Evolutionary conservation across 495 filamentous ascomycete genomes (phyloP).

Genomic region (Trichoderma reesei): DNA sequence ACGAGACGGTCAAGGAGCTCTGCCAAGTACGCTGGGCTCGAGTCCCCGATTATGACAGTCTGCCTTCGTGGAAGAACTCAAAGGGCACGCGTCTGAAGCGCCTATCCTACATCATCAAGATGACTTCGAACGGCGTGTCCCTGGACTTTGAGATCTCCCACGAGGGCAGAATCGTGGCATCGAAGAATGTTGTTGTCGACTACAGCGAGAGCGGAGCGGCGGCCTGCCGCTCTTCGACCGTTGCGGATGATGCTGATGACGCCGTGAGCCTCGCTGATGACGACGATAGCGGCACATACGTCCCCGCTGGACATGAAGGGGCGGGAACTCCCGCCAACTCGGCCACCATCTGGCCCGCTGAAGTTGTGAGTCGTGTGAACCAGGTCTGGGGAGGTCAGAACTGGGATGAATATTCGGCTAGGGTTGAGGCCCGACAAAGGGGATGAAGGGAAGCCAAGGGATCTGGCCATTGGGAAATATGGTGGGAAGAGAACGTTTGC

Average conservation of each 20-base stretch:
- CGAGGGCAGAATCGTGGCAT: not conserved
- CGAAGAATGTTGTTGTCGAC: not conserved
- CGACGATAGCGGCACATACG: not conserved
- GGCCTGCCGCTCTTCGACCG: not conserved
- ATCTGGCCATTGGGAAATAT: no score
- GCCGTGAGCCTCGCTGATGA: not conserved
- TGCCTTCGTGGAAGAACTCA: not conserved
- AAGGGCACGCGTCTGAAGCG: not conserved
- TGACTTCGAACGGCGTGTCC: conserved; percentile 2
- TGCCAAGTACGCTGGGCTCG: not conserved
- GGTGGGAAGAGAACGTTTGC: no score
- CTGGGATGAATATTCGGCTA: no score
- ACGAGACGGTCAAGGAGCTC: conserved; percentile 1
- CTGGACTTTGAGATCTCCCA: conserved; percentile 5
- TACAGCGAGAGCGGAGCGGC: not conserved
- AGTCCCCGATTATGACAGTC: not conserved
- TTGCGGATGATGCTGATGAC: not conserved
- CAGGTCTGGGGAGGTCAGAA: no score
- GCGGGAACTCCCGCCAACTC: no score
- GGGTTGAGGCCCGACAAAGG: no score
- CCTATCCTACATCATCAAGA: not conserved
- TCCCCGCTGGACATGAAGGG: not conserved
- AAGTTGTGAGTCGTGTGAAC: no score
- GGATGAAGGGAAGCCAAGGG: no score
- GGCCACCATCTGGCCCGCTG: no score